phyloP scores from a whole-genome alignment of 2,329 filamentous ascomycete species.

The Polychaeton citri region DNA sequence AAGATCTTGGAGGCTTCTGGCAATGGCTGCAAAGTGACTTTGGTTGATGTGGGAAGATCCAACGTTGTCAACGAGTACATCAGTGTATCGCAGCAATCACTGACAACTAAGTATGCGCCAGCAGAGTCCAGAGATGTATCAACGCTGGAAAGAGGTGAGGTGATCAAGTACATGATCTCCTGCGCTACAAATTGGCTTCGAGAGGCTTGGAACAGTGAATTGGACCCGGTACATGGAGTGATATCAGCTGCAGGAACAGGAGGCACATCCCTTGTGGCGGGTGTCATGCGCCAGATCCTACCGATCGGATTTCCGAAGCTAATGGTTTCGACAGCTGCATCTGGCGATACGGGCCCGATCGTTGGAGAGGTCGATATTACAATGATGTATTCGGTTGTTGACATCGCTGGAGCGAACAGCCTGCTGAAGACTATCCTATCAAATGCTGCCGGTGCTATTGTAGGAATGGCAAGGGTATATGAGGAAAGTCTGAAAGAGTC shows the following conservation, averaged over 20 bases:
- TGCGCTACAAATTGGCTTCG: conserved; percentile 34
- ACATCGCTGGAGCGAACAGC: conserved; percentile 52
- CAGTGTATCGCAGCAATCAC: conserved; percentile 29
- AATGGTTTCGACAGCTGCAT: conserved; percentile 57
- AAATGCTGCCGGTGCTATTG: conserved; percentile 51
- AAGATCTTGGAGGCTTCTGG: conserved; percentile 26
- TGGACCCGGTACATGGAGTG: conserved; percentile 29
- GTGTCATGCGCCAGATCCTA: conserved; percentile 46
- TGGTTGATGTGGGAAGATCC: conserved; percentile 45
- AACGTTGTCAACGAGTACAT: conserved; percentile 33
- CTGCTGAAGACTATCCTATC: conserved; percentile 44
- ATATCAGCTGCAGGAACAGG: conserved; percentile 50
- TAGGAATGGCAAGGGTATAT: conserved; percentile 43
- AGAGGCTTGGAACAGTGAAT: conserved; percentile 9
- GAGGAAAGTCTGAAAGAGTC: conserved; percentile 5
- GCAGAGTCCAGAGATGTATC: conserved; percentile 16
- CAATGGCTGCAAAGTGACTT: conserved; percentile 24
- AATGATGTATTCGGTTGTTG: conserved; percentile 59
- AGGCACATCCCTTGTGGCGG: conserved; percentile 45
- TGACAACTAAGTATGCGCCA: conserved; percentile 26
- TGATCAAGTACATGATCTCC: conserved; percentile 42
- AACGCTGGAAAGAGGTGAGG: conserved; percentile 37
- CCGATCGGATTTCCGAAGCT: conserved; percentile 57
- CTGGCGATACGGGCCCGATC: conserved; percentile 50
- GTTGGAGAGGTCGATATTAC: conserved; percentile 56